A percentile compares a stretch with the other conserved stretches of the same genome.
These are phyloP conservation scores for Sporothrix luriei DNA, from an alignment of 2,329 filamentous ascomycete genomes.

Conservation along the genomic window DNA sequence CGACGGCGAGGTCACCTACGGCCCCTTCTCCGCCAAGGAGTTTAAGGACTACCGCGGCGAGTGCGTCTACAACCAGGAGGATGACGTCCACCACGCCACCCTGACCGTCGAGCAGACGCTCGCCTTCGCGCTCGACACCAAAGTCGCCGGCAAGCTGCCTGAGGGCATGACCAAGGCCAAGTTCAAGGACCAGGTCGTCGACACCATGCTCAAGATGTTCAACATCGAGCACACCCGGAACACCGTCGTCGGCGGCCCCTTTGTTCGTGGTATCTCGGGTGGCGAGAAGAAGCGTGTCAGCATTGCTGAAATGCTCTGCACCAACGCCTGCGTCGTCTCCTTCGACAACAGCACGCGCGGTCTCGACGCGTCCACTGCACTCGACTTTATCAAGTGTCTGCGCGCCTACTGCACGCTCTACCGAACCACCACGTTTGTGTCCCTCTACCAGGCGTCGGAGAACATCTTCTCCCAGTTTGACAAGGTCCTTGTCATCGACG, in stretches of 20 bases:
- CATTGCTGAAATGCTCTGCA: slow-evolving; percentile 82
- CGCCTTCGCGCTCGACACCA: slow-evolving; percentile 80
- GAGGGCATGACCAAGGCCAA: slow-evolving; percentile 66
- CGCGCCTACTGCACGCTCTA: slow-evolving; percentile 82
- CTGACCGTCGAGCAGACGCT: slow-evolving; percentile 87
- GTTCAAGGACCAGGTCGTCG: slow-evolving; percentile 76
- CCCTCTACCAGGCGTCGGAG: slow-evolving; percentile 82
- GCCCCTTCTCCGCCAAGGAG: slow-evolving; percentile 69
- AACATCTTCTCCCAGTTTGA: slow-evolving; percentile 79
- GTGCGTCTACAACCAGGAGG: slow-evolving; percentile 82
- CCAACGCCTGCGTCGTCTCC: slow-evolving; percentile 67
- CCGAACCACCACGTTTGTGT: slow-evolving; percentile 81
- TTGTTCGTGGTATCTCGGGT: slow-evolving; percentile 77
- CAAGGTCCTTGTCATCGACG: slow-evolving; percentile 80
- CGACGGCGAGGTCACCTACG: slow-evolving; percentile 73
- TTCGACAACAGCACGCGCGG: slow-evolving; percentile 71
- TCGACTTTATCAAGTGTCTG: slow-evolving; percentile 62
- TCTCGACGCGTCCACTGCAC: slow-evolving; percentile 58
- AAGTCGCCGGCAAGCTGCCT: slow-evolving; percentile 78
- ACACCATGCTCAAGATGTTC: slow-evolving; percentile 83
- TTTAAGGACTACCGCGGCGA: slow-evolving; percentile 79
- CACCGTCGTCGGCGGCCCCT: slow-evolving; percentile 81
- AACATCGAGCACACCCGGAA: slow-evolving; percentile 86
- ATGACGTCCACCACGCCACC: slow-evolving; percentile 82
- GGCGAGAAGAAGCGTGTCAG: slow-evolving; percentile 79